Conservation (phyloP, 2,329 filamentous ascomycete species). For the Fusarium musae region DNA sequence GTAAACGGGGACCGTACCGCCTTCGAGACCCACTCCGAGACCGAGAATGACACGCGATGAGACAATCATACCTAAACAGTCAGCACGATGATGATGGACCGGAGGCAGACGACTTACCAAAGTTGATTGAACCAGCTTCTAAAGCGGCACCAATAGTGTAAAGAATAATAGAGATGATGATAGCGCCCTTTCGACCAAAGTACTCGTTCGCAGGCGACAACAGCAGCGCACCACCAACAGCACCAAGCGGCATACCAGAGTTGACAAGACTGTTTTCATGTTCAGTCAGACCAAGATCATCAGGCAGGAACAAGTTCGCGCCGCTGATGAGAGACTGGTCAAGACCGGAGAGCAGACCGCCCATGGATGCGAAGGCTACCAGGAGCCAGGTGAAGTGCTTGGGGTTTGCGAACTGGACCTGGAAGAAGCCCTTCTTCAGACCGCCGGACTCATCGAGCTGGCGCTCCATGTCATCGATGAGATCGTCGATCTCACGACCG, state of each 20-base stretch:
- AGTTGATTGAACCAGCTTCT: conserved; percentile 74
- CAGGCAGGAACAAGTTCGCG: conserved; percentile 74
- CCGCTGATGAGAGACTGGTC: conserved; percentile 80
- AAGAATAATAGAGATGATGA: conserved; percentile 74
- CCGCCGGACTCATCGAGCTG: conserved; percentile 51
- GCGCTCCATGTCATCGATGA: conserved; percentile 56
- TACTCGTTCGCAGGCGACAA: conserved; percentile 75
- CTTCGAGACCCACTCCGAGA: conserved; percentile 76
- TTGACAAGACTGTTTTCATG: conserved; percentile 74
- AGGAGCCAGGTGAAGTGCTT: conserved; percentile 74
- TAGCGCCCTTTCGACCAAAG: conserved; percentile 73
- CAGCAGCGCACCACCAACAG: conserved; percentile 75
- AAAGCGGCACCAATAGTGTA: conserved; percentile 77
- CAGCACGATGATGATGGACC: not conserved
- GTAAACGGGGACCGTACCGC: conserved; percentile 79
- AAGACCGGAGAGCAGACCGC: conserved; percentile 76
- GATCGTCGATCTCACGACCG: conserved; percentile 50
- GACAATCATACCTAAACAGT: conserved; percentile 69
- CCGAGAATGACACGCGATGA: conserved; percentile 75
- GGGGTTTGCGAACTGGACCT: conserved; percentile 68
- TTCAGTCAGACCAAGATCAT: conserved; percentile 64
- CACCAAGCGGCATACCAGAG: conserved; percentile 76
- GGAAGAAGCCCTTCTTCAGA: conserved; percentile 56
- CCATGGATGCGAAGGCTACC: conserved; percentile 79
- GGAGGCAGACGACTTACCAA: conserved; percentile 51